Evolutionary conservation across 805 yeast genomes (phyloP).

Genomic region (Candida jianshihensis): DNA sequence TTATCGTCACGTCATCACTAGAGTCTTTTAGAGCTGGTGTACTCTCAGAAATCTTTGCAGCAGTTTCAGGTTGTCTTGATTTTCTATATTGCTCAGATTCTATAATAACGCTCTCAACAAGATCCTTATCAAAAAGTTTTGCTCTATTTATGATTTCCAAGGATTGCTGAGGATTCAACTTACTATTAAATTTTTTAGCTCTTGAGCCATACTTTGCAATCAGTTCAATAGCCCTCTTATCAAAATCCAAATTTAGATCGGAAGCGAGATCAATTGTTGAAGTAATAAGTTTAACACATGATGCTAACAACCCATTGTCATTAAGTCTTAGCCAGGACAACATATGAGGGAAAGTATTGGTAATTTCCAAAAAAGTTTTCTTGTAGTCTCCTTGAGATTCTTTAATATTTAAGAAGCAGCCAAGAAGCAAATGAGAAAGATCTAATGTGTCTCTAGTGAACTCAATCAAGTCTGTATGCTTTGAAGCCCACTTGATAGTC

Average conservation of each 20-base stretch:
- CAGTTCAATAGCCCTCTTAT: conserved; percentile 43
- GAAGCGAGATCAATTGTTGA: conserved; percentile 59
- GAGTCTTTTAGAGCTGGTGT: conserved; percentile 6
- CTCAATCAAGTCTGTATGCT: conserved; percentile 56
- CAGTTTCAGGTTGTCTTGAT: conserved; percentile 20
- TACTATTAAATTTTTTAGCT: conserved; percentile 63
- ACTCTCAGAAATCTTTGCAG: neutral
- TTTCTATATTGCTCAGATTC: conserved; percentile 34
- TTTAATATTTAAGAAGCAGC: conserved; percentile 47
- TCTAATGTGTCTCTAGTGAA: conserved; percentile 86
- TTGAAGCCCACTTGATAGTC: conserved; percentile 71
- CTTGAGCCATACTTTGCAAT: conserved; percentile 60
- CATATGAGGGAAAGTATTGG: conserved; percentile 60
- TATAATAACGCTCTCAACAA: conserved; percentile 46
- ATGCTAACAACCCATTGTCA: conserved; percentile 62
- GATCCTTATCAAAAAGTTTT: conserved; percentile 40
- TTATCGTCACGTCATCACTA: conserved; percentile 4
- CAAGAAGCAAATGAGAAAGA: conserved; percentile 60
- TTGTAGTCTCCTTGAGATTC: conserved; percentile 21
- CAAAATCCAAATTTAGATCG: conserved; percentile 44
- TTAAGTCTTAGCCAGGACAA: conserved; percentile 79
- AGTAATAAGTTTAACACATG: conserved; percentile 68
- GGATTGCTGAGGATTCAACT: conserved; percentile 60
- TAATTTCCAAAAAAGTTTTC: conserved; percentile 43
- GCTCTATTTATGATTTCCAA: conserved; percentile 57